phyloP scores from a whole-genome alignment of 1,284 basidiomycete genomes.

The Agroathelia rolfsii region DNA sequence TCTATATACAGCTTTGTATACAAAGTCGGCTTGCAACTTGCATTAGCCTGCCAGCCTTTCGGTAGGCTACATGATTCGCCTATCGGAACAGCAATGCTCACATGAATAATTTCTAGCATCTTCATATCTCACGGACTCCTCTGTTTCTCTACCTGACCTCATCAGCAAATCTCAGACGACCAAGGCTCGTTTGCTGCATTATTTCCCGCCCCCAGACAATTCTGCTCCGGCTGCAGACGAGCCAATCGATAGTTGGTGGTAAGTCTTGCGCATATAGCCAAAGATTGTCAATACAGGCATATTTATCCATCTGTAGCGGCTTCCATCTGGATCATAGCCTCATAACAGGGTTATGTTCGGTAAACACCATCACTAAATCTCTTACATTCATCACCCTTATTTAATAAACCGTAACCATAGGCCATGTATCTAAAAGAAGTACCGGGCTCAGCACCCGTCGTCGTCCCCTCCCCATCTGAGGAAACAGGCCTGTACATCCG shows the following conservation, averaged over 20 bases:
- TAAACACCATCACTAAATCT: constrained; percentile 22
- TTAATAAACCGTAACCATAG: no score
- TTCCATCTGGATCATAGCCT: constrained; percentile 82
- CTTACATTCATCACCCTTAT: constrained; percentile 28
- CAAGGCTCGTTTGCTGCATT: constrained; percentile 85
- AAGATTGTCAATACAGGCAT: no score
- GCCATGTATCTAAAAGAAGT: constrained; percentile 68
- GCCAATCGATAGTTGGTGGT: constrained; percentile 74
- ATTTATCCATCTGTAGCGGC: no score
- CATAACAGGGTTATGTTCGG: constrained; percentile 82
- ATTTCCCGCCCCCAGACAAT: constrained; percentile 61
- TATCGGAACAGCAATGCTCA: constrained; percentile 4
- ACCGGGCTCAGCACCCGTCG: constrained; percentile 28
- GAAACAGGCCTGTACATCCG: constrained; percentile 83
- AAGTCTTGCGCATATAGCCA: no score
- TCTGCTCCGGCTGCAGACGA: constrained; percentile 38
- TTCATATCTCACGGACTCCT: constrained; percentile 52
- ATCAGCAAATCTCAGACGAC: constrained; percentile 61
- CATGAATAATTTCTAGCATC: constrained; percentile 27
- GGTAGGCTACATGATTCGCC: constrained; percentile 35
- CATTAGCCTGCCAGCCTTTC: constrained; percentile 80
- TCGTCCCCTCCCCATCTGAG: constrained; percentile 59
- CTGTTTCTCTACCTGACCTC: constrained; percentile 51
- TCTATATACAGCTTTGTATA: constrained; percentile 54
- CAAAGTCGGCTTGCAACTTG: constrained; percentile 69